Conservation (phyloP, 2,329 filamentous ascomycete genomes). For the Biscogniauxia marginata region DNA sequence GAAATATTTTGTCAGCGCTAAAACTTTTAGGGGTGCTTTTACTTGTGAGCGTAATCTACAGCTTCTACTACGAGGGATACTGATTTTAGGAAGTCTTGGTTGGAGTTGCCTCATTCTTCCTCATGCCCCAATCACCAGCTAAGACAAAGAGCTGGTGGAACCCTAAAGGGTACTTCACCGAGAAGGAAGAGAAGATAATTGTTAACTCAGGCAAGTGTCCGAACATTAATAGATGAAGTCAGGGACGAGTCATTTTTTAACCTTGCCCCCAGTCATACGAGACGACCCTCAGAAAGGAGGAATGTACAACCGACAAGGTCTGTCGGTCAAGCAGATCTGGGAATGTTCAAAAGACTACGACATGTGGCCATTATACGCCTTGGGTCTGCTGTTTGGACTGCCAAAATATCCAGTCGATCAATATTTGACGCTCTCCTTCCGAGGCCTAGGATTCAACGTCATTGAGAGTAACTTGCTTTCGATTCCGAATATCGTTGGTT, state of each 20-base stretch:
- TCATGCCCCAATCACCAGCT: conserved; percentile 60
- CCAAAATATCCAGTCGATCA: conserved; percentile 43
- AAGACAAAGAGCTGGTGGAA: conserved; percentile 61
- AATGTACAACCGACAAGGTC: conserved; percentile 52
- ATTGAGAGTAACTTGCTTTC: conserved; percentile 55
- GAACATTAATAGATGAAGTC: background rate
- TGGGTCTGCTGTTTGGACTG: conserved; percentile 40
- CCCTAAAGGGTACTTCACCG: conserved; percentile 58
- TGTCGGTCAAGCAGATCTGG: conserved; percentile 44
- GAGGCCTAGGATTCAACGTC: conserved; percentile 31
- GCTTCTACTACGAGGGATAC: conserved; percentile 30
- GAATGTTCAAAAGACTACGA: conserved; percentile 49
- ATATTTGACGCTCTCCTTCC: conserved; percentile 27
- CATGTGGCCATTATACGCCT: conserved; percentile 43
- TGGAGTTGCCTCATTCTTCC: conserved; percentile 52
- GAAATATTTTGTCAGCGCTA: conserved; percentile 9
- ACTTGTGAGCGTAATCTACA: conserved; percentile 28
- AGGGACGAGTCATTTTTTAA: conserved; percentile 10
- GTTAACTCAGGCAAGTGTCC: conserved; percentile 48
- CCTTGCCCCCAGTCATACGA: conserved; percentile 41
- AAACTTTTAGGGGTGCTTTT: conserved; percentile 28
- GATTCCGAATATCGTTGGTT: conserved; percentile 47
- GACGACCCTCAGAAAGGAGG: conserved; percentile 50
- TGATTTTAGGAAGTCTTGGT: conserved; percentile 43
- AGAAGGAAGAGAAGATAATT: conserved; percentile 65